Base-by-base conservation (phyloP, 208 protist species). In the Herpetomonas muscarum region DNA sequence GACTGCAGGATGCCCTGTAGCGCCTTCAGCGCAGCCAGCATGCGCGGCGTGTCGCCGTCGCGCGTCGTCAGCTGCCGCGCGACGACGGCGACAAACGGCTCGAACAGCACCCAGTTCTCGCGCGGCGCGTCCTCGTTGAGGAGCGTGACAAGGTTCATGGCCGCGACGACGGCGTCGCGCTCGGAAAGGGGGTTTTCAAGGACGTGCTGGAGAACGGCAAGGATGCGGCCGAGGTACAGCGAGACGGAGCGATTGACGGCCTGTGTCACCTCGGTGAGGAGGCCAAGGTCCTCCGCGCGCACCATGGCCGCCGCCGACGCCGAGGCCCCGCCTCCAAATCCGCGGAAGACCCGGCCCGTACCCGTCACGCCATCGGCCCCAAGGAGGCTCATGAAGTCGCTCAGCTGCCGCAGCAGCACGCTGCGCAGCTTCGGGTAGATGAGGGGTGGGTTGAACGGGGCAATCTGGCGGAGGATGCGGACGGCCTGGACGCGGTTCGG, bases 371-470 rank as follows among this genome's bases (percentile, higher is more conserved):
- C 28, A 34, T 29, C 39, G 21, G 21, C 22, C 42, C 53, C 31
- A 7, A 55, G 36, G 39, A 53, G 50, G 21, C 28, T 42, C 28
- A 47, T 64, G 57, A 88, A 73, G 55, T 90, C 77, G 12, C 60
- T 65, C 6, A 90, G 57, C 59, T 77, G 71, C 41, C 51, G 64
- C 25, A 85, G 48, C 46, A 93, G 53, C n/a, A 79, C 63, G 47
- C 76, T 76, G 10, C 81, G 74, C n/a, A 93, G 68, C 1, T 76
- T 70, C 26, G 87, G 83, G 60, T 87, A 93, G 12, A 90, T 70
- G 17, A 57, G 44, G 12, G 77, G 59, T 0, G 75, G 76, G 39
- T 79, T 81, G 34, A 74, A 54, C 26, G 75, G 74, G 32, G 82
- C 78, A 24, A 93, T 29, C 4, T 70, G 73, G 31, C 87, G 81